These are phyloP conservation scores for Termitomyces sp. DNA, from an alignment of 768 basidiomycete species.

Conservation along the genomic window DNA sequence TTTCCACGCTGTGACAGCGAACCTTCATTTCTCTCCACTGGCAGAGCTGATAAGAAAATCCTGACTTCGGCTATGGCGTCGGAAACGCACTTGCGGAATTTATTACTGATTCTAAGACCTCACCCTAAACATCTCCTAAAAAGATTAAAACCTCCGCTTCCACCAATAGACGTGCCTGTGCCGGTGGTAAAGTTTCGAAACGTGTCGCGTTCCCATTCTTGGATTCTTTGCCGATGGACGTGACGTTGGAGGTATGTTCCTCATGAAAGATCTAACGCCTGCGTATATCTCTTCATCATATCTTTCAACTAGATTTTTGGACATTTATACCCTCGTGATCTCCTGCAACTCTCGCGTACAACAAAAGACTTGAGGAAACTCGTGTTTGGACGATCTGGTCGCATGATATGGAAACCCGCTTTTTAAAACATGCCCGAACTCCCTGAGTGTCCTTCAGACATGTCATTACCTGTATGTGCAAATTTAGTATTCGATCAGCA, in stretches of 20 bases:
- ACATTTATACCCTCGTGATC: slow-evolving; percentile 28
- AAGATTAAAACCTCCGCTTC: not conserved
- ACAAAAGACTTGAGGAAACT: slow-evolving; percentile 28
- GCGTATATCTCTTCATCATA: not conserved
- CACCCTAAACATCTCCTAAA: too few relatives aligned
- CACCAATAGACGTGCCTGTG: not conserved
- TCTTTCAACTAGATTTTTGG: slow-evolving; percentile 11
- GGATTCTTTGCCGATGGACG: not conserved
- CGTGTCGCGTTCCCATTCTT: not conserved
- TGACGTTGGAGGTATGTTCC: not conserved
- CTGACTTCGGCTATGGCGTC: too few relatives aligned
- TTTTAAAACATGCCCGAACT: slow-evolving; percentile 21
- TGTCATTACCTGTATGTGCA: slow-evolving; percentile 26
- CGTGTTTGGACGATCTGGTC: slow-evolving; percentile 23
- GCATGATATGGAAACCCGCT: slow-evolving; percentile 25
- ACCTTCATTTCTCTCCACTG: too few relatives aligned
- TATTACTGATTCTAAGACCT: too few relatives aligned
- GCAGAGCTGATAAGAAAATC: too few relatives aligned
- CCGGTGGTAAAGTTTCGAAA: not conserved
- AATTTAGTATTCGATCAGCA: slow-evolving; percentile 27
- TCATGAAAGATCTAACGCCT: not conserved
- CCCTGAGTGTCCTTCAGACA: slow-evolving; percentile 24
- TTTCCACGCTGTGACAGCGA: too few relatives aligned
- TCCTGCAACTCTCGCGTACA: slow-evolving; percentile 30
- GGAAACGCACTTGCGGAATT: too few relatives aligned